Evolutionary conservation across 306 rosid genomes (phyloP), one percentile per base, ranked within the genome.

Genomic region (Biancaea sappan): DNA sequence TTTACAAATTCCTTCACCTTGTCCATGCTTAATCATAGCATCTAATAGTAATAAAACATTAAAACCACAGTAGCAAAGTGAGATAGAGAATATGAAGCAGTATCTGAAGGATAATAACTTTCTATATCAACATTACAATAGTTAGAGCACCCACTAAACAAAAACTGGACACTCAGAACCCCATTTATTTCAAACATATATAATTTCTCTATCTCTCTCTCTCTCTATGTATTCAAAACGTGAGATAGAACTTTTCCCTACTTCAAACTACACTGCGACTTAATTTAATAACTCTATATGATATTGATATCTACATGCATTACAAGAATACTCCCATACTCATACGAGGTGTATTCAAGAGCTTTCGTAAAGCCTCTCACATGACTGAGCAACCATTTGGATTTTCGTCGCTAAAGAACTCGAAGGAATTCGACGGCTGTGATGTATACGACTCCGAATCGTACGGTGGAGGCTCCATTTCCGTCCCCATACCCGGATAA

Each of bases 381-480:
- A 94, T 84, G 8, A 87, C 16, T 0, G 77, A 66, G 80, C 99
- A 94, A 28, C 89, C 96, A 44, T 89, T 90, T 2, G 96, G 93
- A 81, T 94, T 92, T 41, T 94, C 99, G 19, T 94, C 99, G 41
- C 97, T 92, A 34, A 94, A 90, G 8, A 81, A n/a, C 81, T 79
- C 88, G 51, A 90, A 88, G 1, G 93, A 81, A 74, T 87, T 85
- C 0, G 92, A 81, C 61, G 86, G 84, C 57, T 52, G 93, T 8
- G 74, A 10, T 6, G 73, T 19, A 69, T 85, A 77, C n/a, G 67
- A 2, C 29, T 82, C 84, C 2, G 66, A 4, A 31, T 85, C 83
- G 29, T 58, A 71, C 46, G 77, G 53, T 28, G 78, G 71, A 24
- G 54, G 41, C 10, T 82, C 86, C 51, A 10, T 70, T 35, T 80